Conservation (phyloP, 257 asterid species). For the Voacanga thouarsii region DNA sequence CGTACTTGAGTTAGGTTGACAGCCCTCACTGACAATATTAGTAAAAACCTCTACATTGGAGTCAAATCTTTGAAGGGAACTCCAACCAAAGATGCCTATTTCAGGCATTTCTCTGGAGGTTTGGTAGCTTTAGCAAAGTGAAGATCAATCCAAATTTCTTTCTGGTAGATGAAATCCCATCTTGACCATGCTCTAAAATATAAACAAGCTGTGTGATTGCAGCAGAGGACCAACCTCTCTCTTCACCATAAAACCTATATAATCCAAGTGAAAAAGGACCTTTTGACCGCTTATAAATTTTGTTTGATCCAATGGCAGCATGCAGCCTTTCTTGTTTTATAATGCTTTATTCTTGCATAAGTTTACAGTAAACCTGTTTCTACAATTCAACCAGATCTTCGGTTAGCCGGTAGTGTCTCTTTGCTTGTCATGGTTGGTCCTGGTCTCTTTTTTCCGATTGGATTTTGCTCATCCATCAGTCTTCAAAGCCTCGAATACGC, state of each 20-base stretch:
- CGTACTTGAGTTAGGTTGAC: constrained; percentile 12
- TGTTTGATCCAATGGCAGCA: no score
- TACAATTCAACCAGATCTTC: no score
- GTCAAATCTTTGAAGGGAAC: background rate
- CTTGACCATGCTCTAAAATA: background rate
- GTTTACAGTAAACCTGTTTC: no score
- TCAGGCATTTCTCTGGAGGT: background rate
- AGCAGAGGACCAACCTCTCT: background rate
- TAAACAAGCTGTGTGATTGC: background rate
- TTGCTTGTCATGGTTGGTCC: no score
- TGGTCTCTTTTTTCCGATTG: no score
- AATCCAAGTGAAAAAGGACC: background rate
- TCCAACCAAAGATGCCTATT: background rate
- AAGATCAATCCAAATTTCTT: background rate
- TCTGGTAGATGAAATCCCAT: background rate
- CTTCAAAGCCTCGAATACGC: no score
- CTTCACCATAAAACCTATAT: no score
- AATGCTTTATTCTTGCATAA: no score
- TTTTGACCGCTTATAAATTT: background rate
- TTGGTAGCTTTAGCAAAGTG: background rate
- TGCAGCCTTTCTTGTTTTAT: no score
- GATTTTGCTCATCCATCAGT: no score
- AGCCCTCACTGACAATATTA: background rate
- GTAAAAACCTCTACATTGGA: background rate
- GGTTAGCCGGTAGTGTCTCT: no score